These are phyloP conservation scores for Pythium utonaiense DNA, from an alignment of 352 stramenopile genomes.

Conservation along the genomic window DNA sequence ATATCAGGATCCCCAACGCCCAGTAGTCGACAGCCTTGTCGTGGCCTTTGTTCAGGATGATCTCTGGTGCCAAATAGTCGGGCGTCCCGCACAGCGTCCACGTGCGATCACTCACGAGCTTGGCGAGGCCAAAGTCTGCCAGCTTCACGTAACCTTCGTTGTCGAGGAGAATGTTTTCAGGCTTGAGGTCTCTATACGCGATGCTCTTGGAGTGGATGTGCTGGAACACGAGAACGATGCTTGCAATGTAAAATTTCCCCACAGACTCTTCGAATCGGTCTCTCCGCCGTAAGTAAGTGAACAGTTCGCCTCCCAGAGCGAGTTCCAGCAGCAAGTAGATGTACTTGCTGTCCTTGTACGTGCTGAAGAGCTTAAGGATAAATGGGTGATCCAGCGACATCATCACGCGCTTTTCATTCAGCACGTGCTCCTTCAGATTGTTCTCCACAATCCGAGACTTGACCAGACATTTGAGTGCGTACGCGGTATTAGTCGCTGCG, in stretches of 20 bases:
- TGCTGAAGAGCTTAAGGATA: constrained; percentile 88
- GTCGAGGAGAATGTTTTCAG: constrained; percentile 87
- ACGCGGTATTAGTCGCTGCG: constrained; percentile 56
- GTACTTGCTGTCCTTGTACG: constrained; percentile 88
- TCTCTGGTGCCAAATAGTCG: constrained; percentile 91
- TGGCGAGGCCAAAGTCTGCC: constrained; percentile 90
- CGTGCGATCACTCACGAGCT: constrained; percentile 81
- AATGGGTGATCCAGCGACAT: constrained; percentile 87
- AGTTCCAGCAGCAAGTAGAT: constrained; percentile 93
- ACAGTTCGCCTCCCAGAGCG: constrained; percentile 89
- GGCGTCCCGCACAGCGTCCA: constrained; percentile 92
- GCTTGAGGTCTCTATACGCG: constrained; percentile 90
- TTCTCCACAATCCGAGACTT: constrained; percentile 91
- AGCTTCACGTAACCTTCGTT: constrained; percentile 88
- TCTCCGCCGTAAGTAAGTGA: constrained; percentile 83
- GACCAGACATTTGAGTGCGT: constrained; percentile 91
- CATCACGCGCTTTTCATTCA: constrained; percentile 91
- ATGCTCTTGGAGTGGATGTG: constrained; percentile 90
- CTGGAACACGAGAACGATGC: constrained; percentile 88
- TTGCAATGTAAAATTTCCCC: constrained; percentile 85
- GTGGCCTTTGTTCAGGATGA: constrained; percentile 90
- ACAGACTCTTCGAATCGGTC: constrained; percentile 75
- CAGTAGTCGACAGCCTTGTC: constrained; percentile 91
- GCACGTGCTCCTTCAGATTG: constrained; percentile 89
- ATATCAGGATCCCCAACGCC: constrained; percentile 88